A percentile compares a stretch with the other conserved stretches of the same genome.
Evolutionary conservation across 352 stramenopile genomes (phyloP).

Genomic region (Phytophthora sp.): DNA sequence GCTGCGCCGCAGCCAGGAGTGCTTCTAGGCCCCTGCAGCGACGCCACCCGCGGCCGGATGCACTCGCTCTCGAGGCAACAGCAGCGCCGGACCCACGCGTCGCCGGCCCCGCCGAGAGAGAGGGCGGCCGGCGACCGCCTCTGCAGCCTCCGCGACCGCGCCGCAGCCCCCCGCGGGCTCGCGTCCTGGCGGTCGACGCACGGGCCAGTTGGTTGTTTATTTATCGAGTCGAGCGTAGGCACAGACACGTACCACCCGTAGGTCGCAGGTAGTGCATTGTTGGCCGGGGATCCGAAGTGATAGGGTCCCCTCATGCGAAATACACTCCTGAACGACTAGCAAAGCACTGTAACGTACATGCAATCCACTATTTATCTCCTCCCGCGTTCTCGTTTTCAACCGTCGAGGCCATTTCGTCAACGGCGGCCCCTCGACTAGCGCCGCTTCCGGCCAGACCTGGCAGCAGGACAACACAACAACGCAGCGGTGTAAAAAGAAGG

Average conservation of each 20-base stretch:
- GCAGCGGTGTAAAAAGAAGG: not conserved
- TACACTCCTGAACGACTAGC: constrained; percentile 31
- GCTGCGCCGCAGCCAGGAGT: constrained; percentile 55
- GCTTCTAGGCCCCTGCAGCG: constrained; percentile 23
- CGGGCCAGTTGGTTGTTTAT: constrained; percentile 41
- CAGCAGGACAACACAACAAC: not conserved
- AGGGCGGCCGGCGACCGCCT: not conserved
- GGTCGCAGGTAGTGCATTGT: constrained; percentile 28
- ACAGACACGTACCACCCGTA: constrained; percentile 9
- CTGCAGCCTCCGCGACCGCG: too few relatives aligned
- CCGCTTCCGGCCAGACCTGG: not conserved
- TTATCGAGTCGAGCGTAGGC: constrained; percentile 46
- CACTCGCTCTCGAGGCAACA: too few relatives aligned
- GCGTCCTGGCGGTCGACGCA: too few relatives aligned
- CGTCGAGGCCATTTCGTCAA: not conserved
- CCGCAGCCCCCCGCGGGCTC: too few relatives aligned
- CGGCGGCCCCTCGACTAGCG: too few relatives aligned
- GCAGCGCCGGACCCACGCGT: too few relatives aligned
- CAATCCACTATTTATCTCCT: constrained; percentile 24
- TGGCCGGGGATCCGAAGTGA: constrained; percentile 38
- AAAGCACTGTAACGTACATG: constrained; percentile 19
- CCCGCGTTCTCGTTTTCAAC: not conserved
- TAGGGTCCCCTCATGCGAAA: constrained; percentile 35
- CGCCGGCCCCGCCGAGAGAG: too few relatives aligned
- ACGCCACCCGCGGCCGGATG: too few relatives aligned